Base-by-base conservation (phyloP, 371 early-diverging fungal species). In the Syncephalastrum contaminatum region DNA sequence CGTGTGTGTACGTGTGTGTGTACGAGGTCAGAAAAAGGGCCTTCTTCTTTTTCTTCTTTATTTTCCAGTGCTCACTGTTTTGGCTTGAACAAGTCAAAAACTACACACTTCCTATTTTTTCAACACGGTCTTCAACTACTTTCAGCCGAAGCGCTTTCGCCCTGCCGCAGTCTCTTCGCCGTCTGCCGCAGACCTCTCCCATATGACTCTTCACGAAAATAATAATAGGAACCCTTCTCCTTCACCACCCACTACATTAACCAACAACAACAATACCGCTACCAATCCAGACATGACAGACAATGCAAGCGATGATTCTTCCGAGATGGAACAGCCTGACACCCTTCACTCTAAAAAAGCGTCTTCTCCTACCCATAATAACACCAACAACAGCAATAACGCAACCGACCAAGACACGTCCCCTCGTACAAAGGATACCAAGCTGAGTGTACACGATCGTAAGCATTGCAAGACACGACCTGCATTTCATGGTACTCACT, bases 91-190 rank as follows among this genome's bases (percentile, higher is more conserved):
- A 12, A 30, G 36, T n/a, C 20, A 53, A 50, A 43, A 27, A 19
- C 30, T 30, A 30, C 36, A 30, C 36, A 30, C 36, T 30, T 8
- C 10, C 36, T 30, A 5, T 30, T 30, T 59, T 59, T 59, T 43
- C 59, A 59, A 59, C 36, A 59, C 59, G 59, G 51, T 59, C 53
- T 59, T 53, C 59, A 59, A 59, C 47, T 52, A 57, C 58, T 27
- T 59, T 36, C 53, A 52, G 41, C 52, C 53, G 48, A 59, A 53
- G 48, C 59, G 59, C 39, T 55, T 43, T 47, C 53, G 53, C 19
- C 30, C 62, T 55, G 46, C 53, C 30, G 48, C 59, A 40, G 30
- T 51, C 41, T 53, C 53, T 24, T 40, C 44, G 18, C 51, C 59
- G 41, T 39, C 59, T 48, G 53, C 52, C 40, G 53, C 48, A 15